Base-by-base conservation (phyloP, 345 rosid species). In the Pistacia integerrima region DNA sequence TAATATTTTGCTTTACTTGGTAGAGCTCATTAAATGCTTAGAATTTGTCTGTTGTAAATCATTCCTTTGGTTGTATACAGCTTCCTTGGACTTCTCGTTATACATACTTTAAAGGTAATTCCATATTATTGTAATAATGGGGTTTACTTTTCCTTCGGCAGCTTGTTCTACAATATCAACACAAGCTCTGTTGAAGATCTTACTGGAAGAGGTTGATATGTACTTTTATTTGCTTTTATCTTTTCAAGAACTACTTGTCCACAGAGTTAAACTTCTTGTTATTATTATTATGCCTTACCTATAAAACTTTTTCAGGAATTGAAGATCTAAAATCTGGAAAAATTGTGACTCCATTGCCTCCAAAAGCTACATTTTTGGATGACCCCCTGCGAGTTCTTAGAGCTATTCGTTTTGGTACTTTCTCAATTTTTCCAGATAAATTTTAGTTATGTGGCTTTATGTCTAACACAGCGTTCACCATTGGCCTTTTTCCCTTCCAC, bases 351-450 rank as follows among this genome's bases (percentile, higher is more conserved):
- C 99, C 99, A 74, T 80, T 93, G 76, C 87, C 90, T 78, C 91
- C 99, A 73, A 92, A 86, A 82, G 90, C 88, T 75, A 95, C 99
- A 0, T 95, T 95, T 84, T 79, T 93, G 85, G 99, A 95, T 88
- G 99, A 95, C 82, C 99, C 98, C 17, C 85, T 95, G 77, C 88
- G 98, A 54, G 97, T 95, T 79, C 98, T 95, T 75, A 88, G 99
- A 78, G 98, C 99, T 79, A 88, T 95, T 84, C 99, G 99, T 59
- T 95, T 95, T 86, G 98, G 99, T 94, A 87, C 56, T 72, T 41
- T 76, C 54, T 70, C 62, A n/a, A 59, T 30, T 80, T 25, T 63
- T 41, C 38, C 3, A 5, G 1, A 62, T 8, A 63, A 8, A 14
- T 63, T 33, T 63, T 18, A 33, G 20, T 41, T 41, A 63, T 14